phyloP scores from a whole-genome alignment of 2,329 filamentous ascomycete species.

The Beauveria asiatica region DNA sequence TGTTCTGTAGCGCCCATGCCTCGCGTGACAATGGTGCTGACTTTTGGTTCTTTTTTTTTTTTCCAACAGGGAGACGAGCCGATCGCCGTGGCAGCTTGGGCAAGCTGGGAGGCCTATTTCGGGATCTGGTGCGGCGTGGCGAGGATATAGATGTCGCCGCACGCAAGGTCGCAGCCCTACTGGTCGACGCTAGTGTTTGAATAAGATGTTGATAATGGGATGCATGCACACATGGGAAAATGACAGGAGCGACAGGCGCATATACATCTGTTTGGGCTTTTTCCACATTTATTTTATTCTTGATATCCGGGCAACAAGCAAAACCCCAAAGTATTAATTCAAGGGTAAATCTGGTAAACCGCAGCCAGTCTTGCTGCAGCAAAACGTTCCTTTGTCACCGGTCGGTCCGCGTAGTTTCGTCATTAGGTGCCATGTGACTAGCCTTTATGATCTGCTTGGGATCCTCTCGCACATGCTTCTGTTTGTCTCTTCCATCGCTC shows the following conservation, averaged over 20 bases:
- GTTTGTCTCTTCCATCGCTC: not conserved
- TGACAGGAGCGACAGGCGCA: constrained; percentile 2
- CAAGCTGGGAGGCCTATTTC: constrained; percentile 52
- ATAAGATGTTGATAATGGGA: not conserved
- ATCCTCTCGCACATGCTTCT: not conserved
- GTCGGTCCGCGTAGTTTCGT: not conserved
- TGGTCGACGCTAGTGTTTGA: constrained; percentile 26
- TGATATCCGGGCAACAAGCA: not conserved
- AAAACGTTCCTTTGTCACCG: not conserved
- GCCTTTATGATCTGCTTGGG: not conserved
- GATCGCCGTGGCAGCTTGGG: constrained; percentile 49
- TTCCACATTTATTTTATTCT: constrained; percentile 1
- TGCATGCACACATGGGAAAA: constrained; percentile 2
- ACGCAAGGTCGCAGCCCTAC: constrained; percentile 50
- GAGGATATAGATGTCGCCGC: constrained; percentile 49
- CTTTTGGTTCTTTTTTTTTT: constrained; percentile 2
- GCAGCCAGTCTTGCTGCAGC: not conserved
- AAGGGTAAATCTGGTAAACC: not conserved
- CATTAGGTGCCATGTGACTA: not conserved
- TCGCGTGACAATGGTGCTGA: constrained; percentile 6
- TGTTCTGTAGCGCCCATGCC: not conserved
- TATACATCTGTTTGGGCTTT: constrained; percentile 16
- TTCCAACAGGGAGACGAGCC: constrained; percentile 48
- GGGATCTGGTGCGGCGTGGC: constrained; percentile 45
- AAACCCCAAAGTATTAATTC: not conserved